phyloP scores from a whole-genome alignment of 495 filamentous ascomycete species.

The Articulospora tetracladia region DNA sequence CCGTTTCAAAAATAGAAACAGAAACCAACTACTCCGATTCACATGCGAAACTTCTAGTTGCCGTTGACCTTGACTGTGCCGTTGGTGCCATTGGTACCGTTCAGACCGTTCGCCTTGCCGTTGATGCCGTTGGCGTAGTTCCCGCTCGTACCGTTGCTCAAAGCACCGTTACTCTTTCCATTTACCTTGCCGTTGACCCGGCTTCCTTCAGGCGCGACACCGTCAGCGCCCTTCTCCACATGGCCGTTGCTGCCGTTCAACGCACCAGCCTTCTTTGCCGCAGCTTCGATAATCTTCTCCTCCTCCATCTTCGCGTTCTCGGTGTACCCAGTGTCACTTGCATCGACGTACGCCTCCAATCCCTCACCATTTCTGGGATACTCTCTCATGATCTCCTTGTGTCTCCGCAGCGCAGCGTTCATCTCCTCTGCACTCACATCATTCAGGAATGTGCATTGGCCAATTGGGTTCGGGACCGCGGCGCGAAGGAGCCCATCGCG shows the following conservation, averaged over 20 bases:
- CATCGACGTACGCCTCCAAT: slow-evolving; percentile 58
- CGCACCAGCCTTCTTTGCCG: slow-evolving; percentile 30
- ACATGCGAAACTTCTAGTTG: no score
- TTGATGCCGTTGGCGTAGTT: neutral
- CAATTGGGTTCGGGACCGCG: slow-evolving; percentile 54
- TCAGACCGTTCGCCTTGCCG: neutral
- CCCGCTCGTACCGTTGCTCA: slow-evolving; percentile 3
- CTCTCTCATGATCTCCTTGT: slow-evolving; percentile 50
- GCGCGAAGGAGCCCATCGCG: slow-evolving; percentile 55
- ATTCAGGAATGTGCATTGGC: slow-evolving; percentile 55
- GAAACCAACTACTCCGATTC: no score
- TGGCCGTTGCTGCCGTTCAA: slow-evolving; percentile 24
- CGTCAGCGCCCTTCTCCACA: neutral
- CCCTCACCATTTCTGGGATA: slow-evolving; percentile 55
- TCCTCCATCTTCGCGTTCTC: slow-evolving; percentile 38
- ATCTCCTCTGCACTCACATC: slow-evolving; percentile 48
- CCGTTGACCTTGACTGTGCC: neutral
- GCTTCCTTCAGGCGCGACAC: neutral
- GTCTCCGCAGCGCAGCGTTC: slow-evolving; percentile 42
- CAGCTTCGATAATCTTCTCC: slow-evolving; percentile 26
- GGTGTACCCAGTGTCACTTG: slow-evolving; percentile 51
- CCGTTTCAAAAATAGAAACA: no score
- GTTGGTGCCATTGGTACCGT: neutral
- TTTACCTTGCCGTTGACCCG: neutral
- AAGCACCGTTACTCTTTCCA: neutral